Conservation (phyloP, 345 rosid genomes). For the Salix caprea region DNA sequence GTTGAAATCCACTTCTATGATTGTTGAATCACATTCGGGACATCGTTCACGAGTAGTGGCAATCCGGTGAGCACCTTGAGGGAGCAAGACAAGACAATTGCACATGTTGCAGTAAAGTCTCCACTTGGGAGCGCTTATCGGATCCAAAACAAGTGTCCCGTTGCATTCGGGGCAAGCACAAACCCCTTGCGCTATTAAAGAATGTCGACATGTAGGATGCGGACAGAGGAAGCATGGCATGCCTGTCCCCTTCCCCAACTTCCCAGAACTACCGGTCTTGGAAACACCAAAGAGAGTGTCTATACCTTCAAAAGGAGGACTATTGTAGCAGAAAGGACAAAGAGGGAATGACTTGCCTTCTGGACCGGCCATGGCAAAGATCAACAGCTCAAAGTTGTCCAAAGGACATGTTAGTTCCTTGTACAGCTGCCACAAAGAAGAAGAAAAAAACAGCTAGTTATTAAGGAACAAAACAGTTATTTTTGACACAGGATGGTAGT, state of each 20-base stretch:
- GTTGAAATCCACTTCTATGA: constrained; percentile 87
- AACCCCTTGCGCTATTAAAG: constrained; percentile 80
- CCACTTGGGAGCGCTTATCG: constrained; percentile 90
- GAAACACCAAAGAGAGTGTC: constrained; percentile 51
- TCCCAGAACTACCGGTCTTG: constrained; percentile 37
- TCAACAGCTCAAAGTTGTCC: constrained; percentile 88
- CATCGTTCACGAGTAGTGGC: constrained; percentile 60
- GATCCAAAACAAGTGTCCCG: constrained; percentile 85
- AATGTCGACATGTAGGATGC: constrained; percentile 84
- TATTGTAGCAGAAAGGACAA: constrained; percentile 89
- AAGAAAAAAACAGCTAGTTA: not conserved
- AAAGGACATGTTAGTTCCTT: constrained; percentile 90
- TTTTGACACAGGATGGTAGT: not conserved
- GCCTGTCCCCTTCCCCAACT: constrained; percentile 70
- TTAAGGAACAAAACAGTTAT: not conserved
- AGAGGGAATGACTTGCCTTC: constrained; percentile 94
- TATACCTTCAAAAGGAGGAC: constrained; percentile 88
- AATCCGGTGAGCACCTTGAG: constrained; percentile 88
- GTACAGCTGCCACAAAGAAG: constrained; percentile 54
- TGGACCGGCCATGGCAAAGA: constrained; percentile 83
- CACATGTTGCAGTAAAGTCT: constrained; percentile 90
- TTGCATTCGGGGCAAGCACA: constrained; percentile 96
- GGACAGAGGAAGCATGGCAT: constrained; percentile 96
- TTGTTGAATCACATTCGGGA: constrained; percentile 68
- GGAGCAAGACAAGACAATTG: constrained; percentile 84